Evolutionary conservation across 169 alveolate species (phyloP).

Genomic region (Plasmodium relictum): DNA sequence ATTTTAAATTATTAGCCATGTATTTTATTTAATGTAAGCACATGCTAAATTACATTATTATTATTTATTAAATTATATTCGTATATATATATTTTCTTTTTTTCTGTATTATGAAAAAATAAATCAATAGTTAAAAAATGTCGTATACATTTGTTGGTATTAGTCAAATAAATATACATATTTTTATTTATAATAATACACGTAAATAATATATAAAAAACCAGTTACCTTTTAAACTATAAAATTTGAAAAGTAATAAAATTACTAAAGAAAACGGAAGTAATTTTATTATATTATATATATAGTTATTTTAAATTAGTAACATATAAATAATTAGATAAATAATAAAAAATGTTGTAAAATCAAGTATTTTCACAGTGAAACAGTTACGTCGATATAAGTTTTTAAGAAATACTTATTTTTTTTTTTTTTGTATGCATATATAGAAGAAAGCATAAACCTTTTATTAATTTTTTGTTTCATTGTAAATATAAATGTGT

Average conservation of each 20-base stretch:
- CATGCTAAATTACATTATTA: constrained; percentile 5
- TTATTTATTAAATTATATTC: constrained; percentile 20
- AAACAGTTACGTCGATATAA: no score
- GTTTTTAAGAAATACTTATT: no score
- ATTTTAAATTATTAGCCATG: constrained; percentile 55
- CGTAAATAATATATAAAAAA: constrained; percentile 20
- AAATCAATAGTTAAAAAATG: constrained; percentile 13
- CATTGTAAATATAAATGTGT: no score
- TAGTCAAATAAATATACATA: constrained; percentile 29
- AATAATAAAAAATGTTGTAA: no score
- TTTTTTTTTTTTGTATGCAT: no score
- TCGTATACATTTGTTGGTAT: not conserved
- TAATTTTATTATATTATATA: no score
- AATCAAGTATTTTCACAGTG: no score
- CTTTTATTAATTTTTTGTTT: no score
- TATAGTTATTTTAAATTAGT: no score
- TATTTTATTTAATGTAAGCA: constrained; percentile 29
- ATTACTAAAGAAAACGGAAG: no score
- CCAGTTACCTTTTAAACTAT: not conserved
- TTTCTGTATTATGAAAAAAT: constrained; percentile 67
- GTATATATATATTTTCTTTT: constrained; percentile 28
- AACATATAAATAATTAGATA: no score
- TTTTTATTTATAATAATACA: constrained; percentile 23
- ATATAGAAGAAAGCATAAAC: no score
- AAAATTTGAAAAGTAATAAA: not conserved